These are phyloP conservation scores for Symbiodinium natans DNA, from an alignment of 73 alveolate species.

Conservation along the genomic window DNA sequence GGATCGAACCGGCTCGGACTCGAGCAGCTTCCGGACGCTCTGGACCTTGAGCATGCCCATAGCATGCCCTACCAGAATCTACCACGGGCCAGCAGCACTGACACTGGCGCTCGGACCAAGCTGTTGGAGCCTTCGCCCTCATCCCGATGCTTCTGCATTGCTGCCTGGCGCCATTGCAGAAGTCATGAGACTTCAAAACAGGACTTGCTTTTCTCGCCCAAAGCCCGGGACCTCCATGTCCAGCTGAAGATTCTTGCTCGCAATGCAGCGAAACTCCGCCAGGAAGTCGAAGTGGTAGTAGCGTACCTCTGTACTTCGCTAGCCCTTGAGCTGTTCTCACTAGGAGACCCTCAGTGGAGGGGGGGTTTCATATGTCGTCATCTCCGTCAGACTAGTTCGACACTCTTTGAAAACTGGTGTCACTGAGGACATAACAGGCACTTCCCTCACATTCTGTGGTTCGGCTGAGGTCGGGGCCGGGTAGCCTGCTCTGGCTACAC, in stretches of 20 bases:
- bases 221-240: background rate
- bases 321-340: no score
- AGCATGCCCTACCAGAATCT: background rate
- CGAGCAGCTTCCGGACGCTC: background rate
- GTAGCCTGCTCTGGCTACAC: constrained; percentile 11
- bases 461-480: background rate
- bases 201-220: no score
- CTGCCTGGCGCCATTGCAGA: background rate
- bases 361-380: no score
- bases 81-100: background rate
- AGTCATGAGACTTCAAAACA: no score
- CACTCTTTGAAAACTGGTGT: no score
- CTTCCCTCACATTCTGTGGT: no score
- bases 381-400: no score
- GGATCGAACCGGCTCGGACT: background rate
- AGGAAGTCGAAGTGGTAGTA: background rate
- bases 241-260: background rate
- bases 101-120: background rate
- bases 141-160: background rate
- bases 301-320: background rate
- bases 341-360: no score
- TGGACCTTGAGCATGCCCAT: background rate
- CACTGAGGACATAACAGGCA: no score
- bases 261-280: background rate
- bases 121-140: background rate